Evolutionary conservation across 2,329 filamentous ascomycete genomes (phyloP).

Genomic region (Fusarium pseudoanthophilum): DNA sequence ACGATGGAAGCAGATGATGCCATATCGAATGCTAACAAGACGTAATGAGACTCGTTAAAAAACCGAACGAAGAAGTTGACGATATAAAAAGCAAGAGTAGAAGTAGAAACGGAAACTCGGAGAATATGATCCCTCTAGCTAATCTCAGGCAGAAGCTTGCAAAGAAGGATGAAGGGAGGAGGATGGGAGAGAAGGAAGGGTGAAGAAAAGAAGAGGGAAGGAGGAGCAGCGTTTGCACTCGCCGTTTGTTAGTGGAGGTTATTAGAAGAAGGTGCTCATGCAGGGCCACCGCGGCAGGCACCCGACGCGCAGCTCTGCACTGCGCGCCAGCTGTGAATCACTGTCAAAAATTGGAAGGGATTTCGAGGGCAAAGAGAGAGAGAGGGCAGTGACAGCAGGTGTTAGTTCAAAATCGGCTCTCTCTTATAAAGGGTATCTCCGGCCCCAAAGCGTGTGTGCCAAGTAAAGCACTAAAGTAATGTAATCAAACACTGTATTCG

Average conservation of each 20-base stretch:
- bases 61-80: not conserved
- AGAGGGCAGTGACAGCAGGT: not conserved
- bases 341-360: not conserved
- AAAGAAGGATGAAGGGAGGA: not conserved
- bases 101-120: not conserved
- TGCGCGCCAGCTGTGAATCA: slow-evolving; percentile 23
- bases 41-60: not conserved
- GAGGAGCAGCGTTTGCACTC: slow-evolving; percentile 5
- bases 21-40: not conserved
- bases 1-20: not conserved
- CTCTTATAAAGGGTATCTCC: not conserved
- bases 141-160: slow-evolving; percentile 1
- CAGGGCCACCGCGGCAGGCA: not conserved
- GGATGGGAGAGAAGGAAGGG: not conserved
- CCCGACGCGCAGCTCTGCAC: not conserved
- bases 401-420: not conserved
- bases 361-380: not conserved
- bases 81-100: not conserved
- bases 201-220: not conserved
- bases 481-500: slow-evolving; percentile 4
- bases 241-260: not conserved
- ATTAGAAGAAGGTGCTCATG: not conserved
- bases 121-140: not conserved
- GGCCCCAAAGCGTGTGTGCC: not conserved
- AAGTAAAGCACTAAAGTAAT: not conserved